phyloP scores from a whole-genome alignment of 176 grass and related monocot genomes.

The Ananas comosus region DNA sequence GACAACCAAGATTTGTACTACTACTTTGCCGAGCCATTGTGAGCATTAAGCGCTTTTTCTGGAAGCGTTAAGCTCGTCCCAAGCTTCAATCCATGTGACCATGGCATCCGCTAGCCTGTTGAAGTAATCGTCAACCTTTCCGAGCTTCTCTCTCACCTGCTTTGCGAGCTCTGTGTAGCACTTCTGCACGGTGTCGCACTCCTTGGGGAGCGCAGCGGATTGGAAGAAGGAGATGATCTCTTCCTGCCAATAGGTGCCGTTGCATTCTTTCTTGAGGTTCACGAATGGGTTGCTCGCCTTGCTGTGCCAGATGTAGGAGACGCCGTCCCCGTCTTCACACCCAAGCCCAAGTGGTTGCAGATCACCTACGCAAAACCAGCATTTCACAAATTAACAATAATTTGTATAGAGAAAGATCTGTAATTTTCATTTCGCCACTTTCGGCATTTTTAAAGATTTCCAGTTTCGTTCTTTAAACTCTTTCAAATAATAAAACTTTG shows the following conservation, averaged over 20 bases:
- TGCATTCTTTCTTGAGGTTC: slow-evolving; percentile 39
- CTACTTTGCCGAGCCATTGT: not conserved
- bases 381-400: not conserved
- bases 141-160: slow-evolving; percentile 34
- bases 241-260: slow-evolving; percentile 46
- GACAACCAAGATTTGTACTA: not conserved
- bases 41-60: not conserved
- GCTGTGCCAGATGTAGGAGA: slow-evolving; percentile 45
- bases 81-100: slow-evolving; percentile 91
- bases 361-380: slow-evolving; percentile 29
- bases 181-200: slow-evolving; percentile 26
- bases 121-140: slow-evolving; percentile 50
- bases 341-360: slow-evolving; percentile 34
- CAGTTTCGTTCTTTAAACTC: no score
- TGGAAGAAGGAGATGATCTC: slow-evolving; percentile 42
- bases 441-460: no score
- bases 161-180: slow-evolving; percentile 32
- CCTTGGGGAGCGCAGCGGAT: slow-evolving; percentile 19
- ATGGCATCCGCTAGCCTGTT: slow-evolving; percentile 80
- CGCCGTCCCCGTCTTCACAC: slow-evolving; percentile 45
- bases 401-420: not conserved
- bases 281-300: slow-evolving; percentile 42
- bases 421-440: no score
- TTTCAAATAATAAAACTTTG: no score
- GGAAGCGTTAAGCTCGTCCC: slow-evolving; percentile 71